phyloP scores from a whole-genome alignment of 257 asterid genomes.

The Datura wrightii region DNA sequence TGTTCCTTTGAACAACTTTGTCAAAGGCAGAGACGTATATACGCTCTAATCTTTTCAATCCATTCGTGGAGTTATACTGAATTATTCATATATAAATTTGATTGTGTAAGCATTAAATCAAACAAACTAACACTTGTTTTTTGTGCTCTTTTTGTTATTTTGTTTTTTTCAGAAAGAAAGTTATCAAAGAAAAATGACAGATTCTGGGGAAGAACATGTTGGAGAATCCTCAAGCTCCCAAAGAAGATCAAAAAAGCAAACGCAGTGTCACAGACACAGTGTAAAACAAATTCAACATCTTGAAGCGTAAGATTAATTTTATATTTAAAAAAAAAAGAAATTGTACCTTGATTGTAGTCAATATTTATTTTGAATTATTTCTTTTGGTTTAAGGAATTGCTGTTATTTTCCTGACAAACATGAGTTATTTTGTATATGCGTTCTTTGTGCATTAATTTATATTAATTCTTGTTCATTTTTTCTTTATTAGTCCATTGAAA shows the following conservation, averaged over 20 bases:
- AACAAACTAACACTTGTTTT: not conserved
- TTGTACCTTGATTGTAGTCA: too few species aligned
- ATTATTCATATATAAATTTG: not conserved
- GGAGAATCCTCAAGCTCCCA: conserved; percentile 43
- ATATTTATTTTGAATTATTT: not conserved
- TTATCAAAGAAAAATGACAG: conserved; percentile 26
- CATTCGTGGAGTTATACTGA: too few species aligned
- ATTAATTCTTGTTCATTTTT: not conserved
- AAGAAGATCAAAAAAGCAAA: conserved; percentile 43
- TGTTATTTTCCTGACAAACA: not conserved
- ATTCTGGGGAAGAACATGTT: conserved; percentile 50
- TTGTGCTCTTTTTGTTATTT: not conserved
- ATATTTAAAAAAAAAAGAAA: not conserved
- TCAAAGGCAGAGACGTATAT: too few species aligned
- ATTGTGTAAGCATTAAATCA: not conserved
- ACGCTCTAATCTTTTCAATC: too few species aligned
- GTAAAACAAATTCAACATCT: conserved; percentile 66
- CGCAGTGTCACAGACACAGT: conserved; percentile 63
- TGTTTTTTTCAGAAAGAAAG: not conserved
- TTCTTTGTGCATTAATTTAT: not conserved
- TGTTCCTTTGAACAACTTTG: not conserved
- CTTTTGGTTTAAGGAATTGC: not conserved
- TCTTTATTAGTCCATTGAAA: not conserved
- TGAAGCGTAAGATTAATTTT: conserved; percentile 58
- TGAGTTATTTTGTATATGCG: not conserved